Evolutionary conservation across 2,329 filamentous ascomycete species (phyloP).

Genomic region (Scedosporium aurantiacum): DNA sequence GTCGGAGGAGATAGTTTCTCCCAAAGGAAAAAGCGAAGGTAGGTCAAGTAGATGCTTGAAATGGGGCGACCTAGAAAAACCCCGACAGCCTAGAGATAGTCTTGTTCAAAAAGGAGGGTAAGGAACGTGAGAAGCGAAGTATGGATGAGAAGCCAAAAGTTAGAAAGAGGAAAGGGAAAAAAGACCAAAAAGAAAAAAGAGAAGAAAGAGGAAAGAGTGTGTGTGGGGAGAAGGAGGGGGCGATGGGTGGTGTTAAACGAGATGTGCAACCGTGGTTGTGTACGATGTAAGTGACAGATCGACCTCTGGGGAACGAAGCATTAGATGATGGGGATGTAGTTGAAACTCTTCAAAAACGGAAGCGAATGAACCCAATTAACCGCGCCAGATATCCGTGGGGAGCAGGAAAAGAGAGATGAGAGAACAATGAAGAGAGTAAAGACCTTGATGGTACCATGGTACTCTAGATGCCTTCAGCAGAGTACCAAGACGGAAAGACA

Average conservation of each 20-base stretch:
- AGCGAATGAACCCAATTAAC: background rate
- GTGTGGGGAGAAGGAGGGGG: background rate
- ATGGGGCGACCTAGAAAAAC: background rate
- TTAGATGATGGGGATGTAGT: background rate
- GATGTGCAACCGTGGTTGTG: background rate
- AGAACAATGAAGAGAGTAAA: background rate
- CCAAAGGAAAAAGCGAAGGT: background rate
- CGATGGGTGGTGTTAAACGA: background rate
- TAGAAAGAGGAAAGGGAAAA: background rate
- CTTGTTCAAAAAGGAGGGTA: background rate
- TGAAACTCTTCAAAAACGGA: slow-evolving; percentile 1
- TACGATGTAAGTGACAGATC: background rate
- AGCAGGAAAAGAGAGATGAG: background rate
- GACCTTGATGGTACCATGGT: background rate
- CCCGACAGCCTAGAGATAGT: background rate
- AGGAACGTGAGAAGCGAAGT: background rate
- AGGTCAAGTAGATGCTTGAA: background rate
- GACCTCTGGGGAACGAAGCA: background rate
- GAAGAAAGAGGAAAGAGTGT: background rate
- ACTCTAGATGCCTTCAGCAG: background rate
- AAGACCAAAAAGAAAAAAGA: background rate
- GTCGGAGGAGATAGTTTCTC: background rate
- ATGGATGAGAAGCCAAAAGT: background rate
- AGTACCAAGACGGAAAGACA: background rate
- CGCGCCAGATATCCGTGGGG: background rate